Evolutionary conservation across 2,329 filamentous ascomycete species (phyloP).

Genomic region (Penicillium sp.): DNA sequence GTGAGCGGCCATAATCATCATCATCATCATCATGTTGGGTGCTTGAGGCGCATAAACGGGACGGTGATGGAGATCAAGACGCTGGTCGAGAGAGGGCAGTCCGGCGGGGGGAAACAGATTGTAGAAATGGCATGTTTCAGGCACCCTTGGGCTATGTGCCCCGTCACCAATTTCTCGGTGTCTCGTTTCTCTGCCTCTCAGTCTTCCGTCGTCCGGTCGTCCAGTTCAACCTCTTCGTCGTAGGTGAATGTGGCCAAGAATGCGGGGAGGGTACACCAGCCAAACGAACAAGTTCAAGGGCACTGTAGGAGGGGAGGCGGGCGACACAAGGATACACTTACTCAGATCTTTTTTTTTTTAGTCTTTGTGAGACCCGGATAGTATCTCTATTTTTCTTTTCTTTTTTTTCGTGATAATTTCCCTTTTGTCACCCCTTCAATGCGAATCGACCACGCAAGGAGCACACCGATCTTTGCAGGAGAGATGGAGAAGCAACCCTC

Average conservation of each 20-base stretch:
- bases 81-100: not conserved
- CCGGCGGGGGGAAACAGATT: not conserved
- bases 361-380: conserved; percentile 13
- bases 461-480: conserved; percentile 26
- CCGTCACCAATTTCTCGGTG: not conserved
- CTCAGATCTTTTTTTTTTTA: conserved; percentile 4
- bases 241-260: conserved; percentile 3
- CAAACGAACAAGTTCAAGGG: not conserved
- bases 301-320: not conserved
- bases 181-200: not conserved
- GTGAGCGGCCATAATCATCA: conserved; percentile 38
- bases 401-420: not conserved
- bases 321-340: conserved; percentile 11
- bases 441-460: conserved; percentile 21
- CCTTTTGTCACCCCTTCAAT: conserved; percentile 7
- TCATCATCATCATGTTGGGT: conserved; percentile 32
- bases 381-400: conserved; percentile 4
- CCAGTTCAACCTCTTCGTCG: not conserved
- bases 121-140: not conserved
- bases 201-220: not conserved
- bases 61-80: not conserved
- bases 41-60: conserved; percentile 10
- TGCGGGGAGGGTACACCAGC: conserved; percentile 2
- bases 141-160: not conserved
- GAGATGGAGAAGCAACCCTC: conserved; percentile 20